Evolutionary conservation across 129 eudicot genomes (phyloP).

Genomic region (Flaveria robusta): DNA sequence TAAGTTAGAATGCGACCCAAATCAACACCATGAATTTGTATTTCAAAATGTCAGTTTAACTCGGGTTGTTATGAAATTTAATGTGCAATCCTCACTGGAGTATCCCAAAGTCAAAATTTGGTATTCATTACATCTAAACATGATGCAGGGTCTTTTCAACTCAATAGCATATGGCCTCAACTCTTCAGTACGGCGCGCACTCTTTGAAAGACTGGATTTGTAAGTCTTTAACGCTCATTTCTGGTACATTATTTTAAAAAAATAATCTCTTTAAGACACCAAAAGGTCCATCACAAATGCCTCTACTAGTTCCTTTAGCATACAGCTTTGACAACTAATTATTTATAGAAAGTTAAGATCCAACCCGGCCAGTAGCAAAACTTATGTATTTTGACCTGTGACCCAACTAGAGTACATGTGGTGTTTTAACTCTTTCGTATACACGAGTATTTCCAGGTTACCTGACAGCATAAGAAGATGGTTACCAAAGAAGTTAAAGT

Average conservation of each 20-base stretch:
- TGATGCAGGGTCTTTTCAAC: slow-evolving; percentile 80
- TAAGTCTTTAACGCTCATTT: slow-evolving; percentile 47
- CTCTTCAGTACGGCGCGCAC: slow-evolving; percentile 81
- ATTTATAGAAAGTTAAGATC: background rate
- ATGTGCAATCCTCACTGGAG: background rate
- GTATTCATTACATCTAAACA: background rate
- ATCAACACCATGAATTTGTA: background rate
- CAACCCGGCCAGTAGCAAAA: background rate
- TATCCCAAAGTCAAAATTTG: background rate
- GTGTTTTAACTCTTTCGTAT: background rate
- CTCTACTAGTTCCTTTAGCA: slow-evolving; percentile 3
- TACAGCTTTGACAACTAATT: background rate
- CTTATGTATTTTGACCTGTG: background rate
- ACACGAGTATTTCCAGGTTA: slow-evolving; percentile 46
- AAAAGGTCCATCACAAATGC: background rate
- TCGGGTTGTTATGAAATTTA: slow-evolving; percentile 3
- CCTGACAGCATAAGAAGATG: slow-evolving; percentile 77
- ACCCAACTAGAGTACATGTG: background rate
- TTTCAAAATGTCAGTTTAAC: background rate
- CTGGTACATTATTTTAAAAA: background rate
- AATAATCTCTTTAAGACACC: background rate
- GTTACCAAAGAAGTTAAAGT: slow-evolving; percentile 59
- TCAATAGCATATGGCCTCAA: slow-evolving; percentile 97
- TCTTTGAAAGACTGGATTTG: slow-evolving; percentile 83
- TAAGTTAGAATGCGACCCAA: background rate